Evolutionary conservation across 2,329 filamentous ascomycete genomes (phyloP), one percentile per base, ranked within the genome.

Genomic region (Trichoderma citrinoviride): DNA sequence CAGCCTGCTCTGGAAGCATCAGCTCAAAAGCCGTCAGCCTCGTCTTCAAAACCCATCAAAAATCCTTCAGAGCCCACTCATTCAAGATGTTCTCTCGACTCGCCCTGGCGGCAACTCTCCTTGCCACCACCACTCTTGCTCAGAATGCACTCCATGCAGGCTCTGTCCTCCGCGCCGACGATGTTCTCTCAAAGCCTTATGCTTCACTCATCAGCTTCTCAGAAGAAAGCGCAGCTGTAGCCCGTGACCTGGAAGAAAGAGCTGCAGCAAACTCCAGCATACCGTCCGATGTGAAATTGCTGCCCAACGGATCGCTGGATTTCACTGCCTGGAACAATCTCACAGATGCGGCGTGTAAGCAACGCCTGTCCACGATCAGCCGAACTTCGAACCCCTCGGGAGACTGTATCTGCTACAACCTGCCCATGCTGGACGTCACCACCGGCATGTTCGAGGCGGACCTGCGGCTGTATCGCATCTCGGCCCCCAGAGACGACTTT

Each of bases 341-440:
- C 49, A 89, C 85, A 7, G 79, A 81, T 37, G 71, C 77, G 12
- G 88, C 88, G 23, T 95, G 91, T 75, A 78, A 77, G 50, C 71
- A 77, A 23, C 82, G 84, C 8, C 80, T 95, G 19, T 74, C 76
- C 2, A 74, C 77, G 27, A 80, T 92, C 55, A 79, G 80, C 15
- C 79, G 82, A 66, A 85, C 87, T 47, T 83, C 85, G 25, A 94
- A 93, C 69, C 90, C 90, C 5, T 89, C 90, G 10, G 92, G 92
- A 57, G 85, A 92, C 54, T 89, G 89, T 65, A 85, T 91, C 54
- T 96, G 92, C 83, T 95, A 94, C 79, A 96, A 95, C 74, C 77
- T 96, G 25, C 87, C 89, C 0, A 86, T 85, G 44, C 82, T 92
- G 65, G 84, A 94, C 77, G 86, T 85, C 70, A 76, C 76, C 5